Conservation (phyloP, 1,284 basidiomycete genomes). For the Schizophyllum commune region DNA sequence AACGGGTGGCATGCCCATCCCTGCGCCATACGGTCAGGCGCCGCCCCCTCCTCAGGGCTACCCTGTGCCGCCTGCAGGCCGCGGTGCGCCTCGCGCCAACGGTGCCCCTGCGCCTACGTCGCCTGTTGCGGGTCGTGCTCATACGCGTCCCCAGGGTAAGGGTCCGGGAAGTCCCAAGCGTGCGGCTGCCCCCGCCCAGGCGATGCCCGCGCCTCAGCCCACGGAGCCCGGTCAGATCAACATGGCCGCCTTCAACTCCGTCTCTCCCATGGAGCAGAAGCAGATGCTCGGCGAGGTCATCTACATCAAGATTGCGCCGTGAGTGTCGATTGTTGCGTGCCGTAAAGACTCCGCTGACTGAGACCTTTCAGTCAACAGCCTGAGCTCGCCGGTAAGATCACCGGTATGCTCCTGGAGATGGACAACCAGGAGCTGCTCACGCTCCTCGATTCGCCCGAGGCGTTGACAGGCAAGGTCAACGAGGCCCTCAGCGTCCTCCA, state of each 20-base stretch:
- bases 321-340: conserved; percentile 27
- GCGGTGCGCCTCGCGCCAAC: conserved; percentile 43
- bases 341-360: background rate
- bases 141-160: conserved; percentile 27
- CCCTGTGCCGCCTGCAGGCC: conserved; percentile 58
- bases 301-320: conserved; percentile 82
- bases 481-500: conserved; percentile 81
- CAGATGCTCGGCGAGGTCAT: conserved; percentile 93
- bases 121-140: conserved; percentile 43
- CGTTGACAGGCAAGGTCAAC: conserved; percentile 81
- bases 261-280: conserved; percentile 87
- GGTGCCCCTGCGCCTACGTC: conserved; percentile 48
- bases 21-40: conserved; percentile 59
- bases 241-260: conserved; percentile 57
- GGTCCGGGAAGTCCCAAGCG: conserved; percentile 7
- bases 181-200: conserved; percentile 24
- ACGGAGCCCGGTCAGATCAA: conserved; percentile 43
- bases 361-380: conserved; percentile 49
- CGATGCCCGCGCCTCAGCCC: conserved; percentile 27
- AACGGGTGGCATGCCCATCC: conserved; percentile 68
- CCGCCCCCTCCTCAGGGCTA: conserved; percentile 62
- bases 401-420: conserved; percentile 97
- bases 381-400: conserved; percentile 94
- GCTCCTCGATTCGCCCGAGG: conserved; percentile 74
- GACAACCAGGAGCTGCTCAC: conserved; percentile 87